Conservation (phyloP, 495 filamentous ascomycete species). For the Lophiotrema nucula region DNA sequence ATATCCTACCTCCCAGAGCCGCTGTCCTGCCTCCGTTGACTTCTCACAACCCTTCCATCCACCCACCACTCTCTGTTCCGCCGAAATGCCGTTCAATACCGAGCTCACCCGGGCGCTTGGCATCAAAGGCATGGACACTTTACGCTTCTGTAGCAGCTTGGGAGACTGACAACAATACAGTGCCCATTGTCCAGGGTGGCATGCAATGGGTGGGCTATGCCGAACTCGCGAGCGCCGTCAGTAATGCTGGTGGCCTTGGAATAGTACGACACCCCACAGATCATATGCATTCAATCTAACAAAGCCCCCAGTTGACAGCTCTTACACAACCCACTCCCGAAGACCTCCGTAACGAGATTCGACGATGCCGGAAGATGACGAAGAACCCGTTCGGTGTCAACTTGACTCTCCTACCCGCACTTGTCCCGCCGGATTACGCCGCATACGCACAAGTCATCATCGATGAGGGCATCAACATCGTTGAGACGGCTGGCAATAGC, state of each 20-base stretch:
- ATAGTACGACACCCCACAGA: slow-evolving; percentile 52
- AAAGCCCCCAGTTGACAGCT: slow-evolving; percentile 64
- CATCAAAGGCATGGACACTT: slow-evolving; percentile 64
- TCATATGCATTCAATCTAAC: slow-evolving; percentile 3
- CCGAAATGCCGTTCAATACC: slow-evolving; percentile 85
- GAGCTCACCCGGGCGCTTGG: slow-evolving; percentile 84
- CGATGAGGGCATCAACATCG: slow-evolving; percentile 88
- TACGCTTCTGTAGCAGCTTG: background rate
- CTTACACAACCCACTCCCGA: slow-evolving; percentile 93
- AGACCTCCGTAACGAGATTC: slow-evolving; percentile 91
- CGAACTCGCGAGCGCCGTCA: slow-evolving; percentile 89
- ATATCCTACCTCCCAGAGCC: no score
- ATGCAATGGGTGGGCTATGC: slow-evolving; percentile 94
- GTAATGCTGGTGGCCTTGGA: slow-evolving; percentile 91
- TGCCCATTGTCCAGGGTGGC: slow-evolving; percentile 96
- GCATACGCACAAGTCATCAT: slow-evolving; percentile 93
- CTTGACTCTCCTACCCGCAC: slow-evolving; percentile 87
- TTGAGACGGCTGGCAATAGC: slow-evolving; percentile 95
- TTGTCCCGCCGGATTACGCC: slow-evolving; percentile 85
- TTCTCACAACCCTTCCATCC: no score
- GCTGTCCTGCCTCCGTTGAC: no score
- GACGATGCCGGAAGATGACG: slow-evolving; percentile 79
- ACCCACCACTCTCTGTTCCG: no score
- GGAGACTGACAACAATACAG: slow-evolving; percentile 46
- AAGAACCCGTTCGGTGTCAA: slow-evolving; percentile 91